Evolutionary conservation across 2,329 filamentous ascomycete genomes (phyloP), one percentile per base, ranked within the genome.

Genomic region (Diaporthe eres): DNA sequence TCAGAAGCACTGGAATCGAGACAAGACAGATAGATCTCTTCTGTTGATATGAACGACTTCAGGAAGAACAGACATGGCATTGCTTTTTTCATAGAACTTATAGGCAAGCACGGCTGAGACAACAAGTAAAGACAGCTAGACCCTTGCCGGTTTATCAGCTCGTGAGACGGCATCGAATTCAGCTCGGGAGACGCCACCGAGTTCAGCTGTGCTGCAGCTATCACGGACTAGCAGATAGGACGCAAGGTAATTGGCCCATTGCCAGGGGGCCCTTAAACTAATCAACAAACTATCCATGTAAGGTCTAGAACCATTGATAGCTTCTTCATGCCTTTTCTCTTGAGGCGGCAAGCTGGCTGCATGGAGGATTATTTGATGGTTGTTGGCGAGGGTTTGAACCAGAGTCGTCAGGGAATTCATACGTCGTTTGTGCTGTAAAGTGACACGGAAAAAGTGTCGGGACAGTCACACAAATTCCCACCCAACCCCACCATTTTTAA

Each of bases 121-220:
- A 55, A 31, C 53, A 10, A 55, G 25, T 31, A 31, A 55, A 31
- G 53, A 55, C 22, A 55, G 15, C 25, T 55, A 31, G 25, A 55
- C 53, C 53, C 53, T 55, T 55, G 25, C 53, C 28, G 25, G 25
- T 9, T 19, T 15, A 55, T 31, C 53, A 55, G 53, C 53, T 31
- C 53, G 53, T 17, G 53, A 55, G 53, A 55, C 7, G 53, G 15
- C 53, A 55, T 55, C 25, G 10, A 55, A 4, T 55, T 55, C 53
- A 55, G 53, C 53, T 55, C 25, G 53, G 13, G 53, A 55, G 53
- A 13, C 53, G 53, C 53, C 53, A 55, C 53, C 53, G 7, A 55
- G 53, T 13, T 55, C 53, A 55, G 53, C 53, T 55, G 53, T 55
- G 53, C 28, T 55, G 53, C 53, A 55, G 53, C 53, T 31, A 31